A percentile compares a stretch with the other conserved stretches of the same genome.
phyloP scores from a whole-genome alignment of 257 asterid species.

The Haberlea rhodopensis region DNA sequence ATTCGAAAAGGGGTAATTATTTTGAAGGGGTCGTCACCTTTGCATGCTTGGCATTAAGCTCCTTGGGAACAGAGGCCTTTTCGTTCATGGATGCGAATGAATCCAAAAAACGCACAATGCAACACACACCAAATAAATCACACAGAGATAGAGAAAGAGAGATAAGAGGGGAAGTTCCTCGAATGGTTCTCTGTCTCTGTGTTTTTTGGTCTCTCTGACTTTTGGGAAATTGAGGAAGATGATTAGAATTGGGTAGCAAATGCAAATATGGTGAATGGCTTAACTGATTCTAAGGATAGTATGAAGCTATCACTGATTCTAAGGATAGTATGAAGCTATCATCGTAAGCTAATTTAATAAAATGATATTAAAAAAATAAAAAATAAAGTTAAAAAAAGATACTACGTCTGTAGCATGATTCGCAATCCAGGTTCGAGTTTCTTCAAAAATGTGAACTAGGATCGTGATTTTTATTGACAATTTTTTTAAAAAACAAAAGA shows the following conservation, averaged over 20 bases:
- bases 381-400: no score
- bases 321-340: slow-evolving; percentile 22
- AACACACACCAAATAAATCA: not conserved
- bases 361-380: no score
- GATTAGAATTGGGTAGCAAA: slow-evolving; percentile 6
- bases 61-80: slow-evolving; percentile 81
- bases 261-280: slow-evolving; percentile 23
- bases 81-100: slow-evolving; percentile 52
- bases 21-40: slow-evolving; percentile 42
- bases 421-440: no score
- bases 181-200: slow-evolving; percentile 18
- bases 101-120: slow-evolving; percentile 2
- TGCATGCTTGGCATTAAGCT: slow-evolving; percentile 73
- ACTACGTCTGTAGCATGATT: no score
- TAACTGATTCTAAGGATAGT: slow-evolving; percentile 37
- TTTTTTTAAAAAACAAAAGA: no score
- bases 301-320: slow-evolving; percentile 28
- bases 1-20: not conserved
- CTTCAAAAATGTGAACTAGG: no score
- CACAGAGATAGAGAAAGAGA: slow-evolving; percentile 23
- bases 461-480: no score
- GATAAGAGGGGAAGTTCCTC: not conserved
- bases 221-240: not conserved
- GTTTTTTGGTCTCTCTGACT: slow-evolving; percentile 1
- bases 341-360: no score